Evolutionary conservation across 257 asterid species (phyloP), one percentile per base, ranked within the genome.

Genomic region (Solanum piurae): DNA sequence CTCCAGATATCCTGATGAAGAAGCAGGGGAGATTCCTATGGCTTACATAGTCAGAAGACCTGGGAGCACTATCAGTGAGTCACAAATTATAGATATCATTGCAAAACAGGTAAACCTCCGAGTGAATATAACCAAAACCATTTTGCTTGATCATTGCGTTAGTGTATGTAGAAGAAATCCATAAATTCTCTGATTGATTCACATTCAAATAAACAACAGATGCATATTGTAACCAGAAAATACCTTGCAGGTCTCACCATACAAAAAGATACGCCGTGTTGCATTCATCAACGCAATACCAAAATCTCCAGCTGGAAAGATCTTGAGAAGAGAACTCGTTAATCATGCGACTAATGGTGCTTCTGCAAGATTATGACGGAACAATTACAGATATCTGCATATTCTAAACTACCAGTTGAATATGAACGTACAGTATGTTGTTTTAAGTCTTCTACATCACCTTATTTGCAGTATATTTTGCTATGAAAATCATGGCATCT

Each of bases 1-100:
- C 80, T 83, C 82, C 92, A 97, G 99, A 87, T 97, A 92, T 91
- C 99, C 99, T 2, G 98, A 97, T 87, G 99, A 97, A 84, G 99
- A 93, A 87, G 99, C 98, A 20, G 99, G 99, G 21, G 91, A 97
- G 94, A 94, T 95, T 91, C 99, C 99, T 4, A 92, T 97, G 99
- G 99, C 99, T 40, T 97, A 92, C 89, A 55, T 97, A 38, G 99
- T 97, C 83, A 93, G 98, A 83, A 95, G 90, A 90, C 98, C 98
- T 9, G 96, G 97, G 69, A 91, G 92, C 91, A 88, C 86, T 13
- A 94, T 96, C 44, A 89, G 93, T 1, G 98, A 94, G 79, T 38
- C 94, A 52, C 93, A 94, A 88, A 92, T 97, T 83, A 95, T 95
- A 97, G 94, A 94, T 58, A 66, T 80, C 85, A 90, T 96, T 25